These are phyloP conservation scores for Creolimax fragrantissima DNA, from an alignment of 78 protist genomes.

Conservation along the genomic window DNA sequence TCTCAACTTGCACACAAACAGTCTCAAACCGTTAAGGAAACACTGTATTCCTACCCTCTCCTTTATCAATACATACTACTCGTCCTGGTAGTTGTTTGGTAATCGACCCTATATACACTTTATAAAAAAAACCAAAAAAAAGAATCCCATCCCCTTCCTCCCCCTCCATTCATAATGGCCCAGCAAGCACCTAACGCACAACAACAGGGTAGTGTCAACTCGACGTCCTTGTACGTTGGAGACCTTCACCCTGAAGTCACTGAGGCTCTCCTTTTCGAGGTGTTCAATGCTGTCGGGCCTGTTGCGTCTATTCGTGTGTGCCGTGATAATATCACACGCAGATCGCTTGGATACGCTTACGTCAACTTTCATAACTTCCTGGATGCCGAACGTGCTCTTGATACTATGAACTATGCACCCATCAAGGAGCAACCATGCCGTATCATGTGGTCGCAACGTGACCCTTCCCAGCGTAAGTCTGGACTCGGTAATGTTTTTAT, in stretches of 20 bases:
- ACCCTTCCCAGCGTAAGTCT: slow-evolving; percentile 85
- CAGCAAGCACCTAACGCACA: not conserved
- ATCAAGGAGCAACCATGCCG: slow-evolving; percentile 82
- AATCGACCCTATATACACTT: not conserved
- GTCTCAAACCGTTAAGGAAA: too few relatives aligned
- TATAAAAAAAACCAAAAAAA: not conserved
- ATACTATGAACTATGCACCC: slow-evolving; percentile 79
- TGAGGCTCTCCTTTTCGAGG: slow-evolving; percentile 71
- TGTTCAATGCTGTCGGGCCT: slow-evolving; percentile 80
- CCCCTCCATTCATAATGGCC: not conserved
- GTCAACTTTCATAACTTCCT: slow-evolving; percentile 81
- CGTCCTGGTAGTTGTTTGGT: not conserved
- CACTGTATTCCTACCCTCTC: not conserved
- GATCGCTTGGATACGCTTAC: slow-evolving; percentile 93
- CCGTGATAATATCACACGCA: slow-evolving; percentile 79
- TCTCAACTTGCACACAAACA: too few relatives aligned
- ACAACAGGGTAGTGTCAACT: not conserved
- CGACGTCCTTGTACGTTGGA: slow-evolving; percentile 41
- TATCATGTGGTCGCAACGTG: slow-evolving; percentile 95
- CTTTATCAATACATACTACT: not conserved
- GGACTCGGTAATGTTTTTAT: slow-evolving; percentile 94
- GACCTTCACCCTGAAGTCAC: slow-evolving; percentile 71
- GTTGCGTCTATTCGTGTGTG: slow-evolving; percentile 86
- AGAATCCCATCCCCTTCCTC: not conserved
- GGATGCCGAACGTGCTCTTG: slow-evolving; percentile 89